Conservation (phyloP, 73 alveolate genomes). For the Symbiodinium pilosum region DNA sequence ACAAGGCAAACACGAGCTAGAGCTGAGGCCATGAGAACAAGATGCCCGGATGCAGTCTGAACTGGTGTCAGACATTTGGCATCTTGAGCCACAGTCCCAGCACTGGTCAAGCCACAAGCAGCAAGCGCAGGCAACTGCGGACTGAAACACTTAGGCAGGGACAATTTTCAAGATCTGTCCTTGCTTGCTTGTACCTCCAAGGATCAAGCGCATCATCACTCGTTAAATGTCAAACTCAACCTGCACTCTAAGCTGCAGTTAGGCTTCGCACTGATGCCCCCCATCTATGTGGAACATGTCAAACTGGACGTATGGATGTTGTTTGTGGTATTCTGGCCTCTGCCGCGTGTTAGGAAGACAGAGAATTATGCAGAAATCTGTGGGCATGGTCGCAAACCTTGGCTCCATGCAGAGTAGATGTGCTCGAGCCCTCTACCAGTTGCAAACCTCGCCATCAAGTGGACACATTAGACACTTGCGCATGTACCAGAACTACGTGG, state of each 20-base stretch:
- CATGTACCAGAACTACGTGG: too few relatives aligned
- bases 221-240: neutral
- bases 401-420: constrained; percentile 10
- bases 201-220: neutral
- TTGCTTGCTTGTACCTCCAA: constrained; percentile 59
- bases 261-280: constrained; percentile 38
- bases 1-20: neutral
- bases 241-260: neutral
- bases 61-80: constrained; percentile 17
- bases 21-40: neutral
- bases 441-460: constrained; percentile 7
- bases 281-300: constrained; percentile 72
- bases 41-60: neutral
- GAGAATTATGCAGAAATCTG: neutral
- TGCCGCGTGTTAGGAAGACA: neutral
- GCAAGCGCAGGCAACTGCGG: neutral
- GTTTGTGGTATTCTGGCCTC: constrained; percentile 33
- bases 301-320: constrained; percentile 16
- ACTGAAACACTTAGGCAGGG: neutral
- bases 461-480: neutral
- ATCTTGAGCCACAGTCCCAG: neutral
- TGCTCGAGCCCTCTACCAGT: constrained; percentile 71
- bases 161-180: constrained; percentile 31
- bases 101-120: neutral
- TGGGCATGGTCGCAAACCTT: neutral